Percentiles rank a stretch among this genome's conserved stretches.
Evolutionary conservation across 768 basidiomycete genomes (phyloP).

Genomic region (Lactarius indigo): DNA sequence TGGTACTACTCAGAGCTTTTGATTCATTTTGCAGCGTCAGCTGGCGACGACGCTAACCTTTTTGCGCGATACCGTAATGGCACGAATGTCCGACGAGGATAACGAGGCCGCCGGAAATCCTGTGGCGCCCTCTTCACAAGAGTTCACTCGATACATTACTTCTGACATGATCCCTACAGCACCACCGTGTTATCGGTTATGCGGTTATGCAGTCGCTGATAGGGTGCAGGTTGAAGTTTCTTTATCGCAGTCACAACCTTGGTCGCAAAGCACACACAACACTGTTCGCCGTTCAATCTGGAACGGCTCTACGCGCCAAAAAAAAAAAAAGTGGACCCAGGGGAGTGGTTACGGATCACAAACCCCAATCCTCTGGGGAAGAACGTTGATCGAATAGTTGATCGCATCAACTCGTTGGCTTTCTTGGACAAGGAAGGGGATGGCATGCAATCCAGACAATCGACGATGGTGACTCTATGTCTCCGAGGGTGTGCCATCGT

Average conservation of each 20-base stretch:
- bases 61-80: not conserved
- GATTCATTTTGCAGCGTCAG: not conserved
- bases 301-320: not conserved
- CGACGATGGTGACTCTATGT: not conserved
- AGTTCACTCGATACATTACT: not conserved
- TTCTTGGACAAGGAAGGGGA: not conserved
- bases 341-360: not conserved
- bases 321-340: not conserved
- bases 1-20: not conserved
- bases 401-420: not conserved
- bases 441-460: not conserved
- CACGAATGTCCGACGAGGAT: slow-evolving; percentile 2
- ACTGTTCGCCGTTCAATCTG: not conserved
- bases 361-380: not conserved
- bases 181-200: not conserved
- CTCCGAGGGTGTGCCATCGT: not conserved
- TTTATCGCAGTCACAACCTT: not conserved
- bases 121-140: not conserved
- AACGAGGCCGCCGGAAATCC: not conserved
- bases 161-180: not conserved
- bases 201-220: not conserved
- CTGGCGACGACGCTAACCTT: not conserved
- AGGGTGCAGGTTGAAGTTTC: not conserved
- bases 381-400: not conserved
- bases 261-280: not conserved